A percentile compares a stretch with the other conserved stretches of the same genome.
phyloP scores from a whole-genome alignment of 2,329 filamentous ascomycete genomes.

The Aspergillus fischeri region DNA sequence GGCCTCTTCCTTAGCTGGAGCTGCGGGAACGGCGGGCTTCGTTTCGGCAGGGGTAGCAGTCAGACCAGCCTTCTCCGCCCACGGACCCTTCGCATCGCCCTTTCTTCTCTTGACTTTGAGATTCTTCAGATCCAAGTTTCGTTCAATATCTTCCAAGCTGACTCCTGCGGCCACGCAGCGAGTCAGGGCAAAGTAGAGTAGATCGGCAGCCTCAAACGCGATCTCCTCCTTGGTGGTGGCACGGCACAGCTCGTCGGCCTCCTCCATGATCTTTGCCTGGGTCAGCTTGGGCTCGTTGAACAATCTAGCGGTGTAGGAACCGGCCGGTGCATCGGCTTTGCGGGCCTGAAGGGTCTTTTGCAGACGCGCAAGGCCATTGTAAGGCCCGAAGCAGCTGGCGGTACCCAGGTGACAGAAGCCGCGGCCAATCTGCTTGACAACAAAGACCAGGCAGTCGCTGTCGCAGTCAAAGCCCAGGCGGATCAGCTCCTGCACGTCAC shows the following conservation, averaged over 20 bases:
- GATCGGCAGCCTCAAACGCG: constrained; percentile 89
- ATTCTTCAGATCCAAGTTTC: constrained; percentile 88
- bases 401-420: constrained; percentile 93
- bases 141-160: constrained; percentile 81
- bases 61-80: constrained; percentile 78
- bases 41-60: constrained; percentile 43
- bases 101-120: constrained; percentile 90
- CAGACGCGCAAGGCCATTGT: constrained; percentile 74
- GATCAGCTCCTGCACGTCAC: constrained; percentile 86
- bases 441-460: constrained; percentile 83
- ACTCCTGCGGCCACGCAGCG: constrained; percentile 85
- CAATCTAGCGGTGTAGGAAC: constrained; percentile 88
- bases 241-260: constrained; percentile 90
- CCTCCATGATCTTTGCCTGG: constrained; percentile 96
- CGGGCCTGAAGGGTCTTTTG: constrained; percentile 82
- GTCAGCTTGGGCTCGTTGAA: constrained; percentile 90
- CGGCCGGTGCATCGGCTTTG: constrained; percentile 75
- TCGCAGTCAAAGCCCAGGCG: constrained; percentile 87
- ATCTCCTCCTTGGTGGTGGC: constrained; percentile 77
- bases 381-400: constrained; percentile 84
- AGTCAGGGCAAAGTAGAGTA: constrained; percentile 92
- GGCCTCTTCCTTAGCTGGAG: constrained; percentile 32
- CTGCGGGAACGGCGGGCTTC: constrained; percentile 1
- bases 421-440: constrained; percentile 82
- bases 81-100: constrained; percentile 91